Conservation (phyloP, 2,329 filamentous ascomycete genomes). For the Huntiella bhutanensis region DNA sequence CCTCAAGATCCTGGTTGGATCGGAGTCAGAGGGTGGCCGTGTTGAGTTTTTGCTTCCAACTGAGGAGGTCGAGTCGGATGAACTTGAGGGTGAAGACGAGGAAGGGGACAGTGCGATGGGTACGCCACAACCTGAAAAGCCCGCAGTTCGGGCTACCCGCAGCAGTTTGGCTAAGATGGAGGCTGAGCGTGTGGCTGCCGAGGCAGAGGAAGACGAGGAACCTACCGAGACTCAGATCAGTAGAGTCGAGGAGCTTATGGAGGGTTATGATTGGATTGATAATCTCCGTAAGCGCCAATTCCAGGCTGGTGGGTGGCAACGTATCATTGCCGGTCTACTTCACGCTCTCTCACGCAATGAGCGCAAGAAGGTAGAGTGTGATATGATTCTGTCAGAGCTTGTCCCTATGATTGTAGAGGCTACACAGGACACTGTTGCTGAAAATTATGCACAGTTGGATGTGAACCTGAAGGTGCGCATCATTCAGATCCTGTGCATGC, state of each 20-base stretch:
- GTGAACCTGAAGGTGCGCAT: slow-evolving; percentile 66
- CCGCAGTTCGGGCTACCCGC: slow-evolving; percentile 53
- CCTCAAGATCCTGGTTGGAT: slow-evolving; percentile 66
- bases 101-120: slow-evolving; percentile 34
- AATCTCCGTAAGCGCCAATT: slow-evolving; percentile 70
- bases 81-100: slow-evolving; percentile 36
- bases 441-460: slow-evolving; percentile 57
- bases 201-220: slow-evolving; percentile 32
- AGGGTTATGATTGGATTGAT: slow-evolving; percentile 66
- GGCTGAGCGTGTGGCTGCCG: slow-evolving; percentile 46
- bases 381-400: slow-evolving; percentile 62
- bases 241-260: slow-evolving; percentile 58
- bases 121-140: slow-evolving; percentile 53
- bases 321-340: slow-evolving; percentile 71
- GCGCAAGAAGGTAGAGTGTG: slow-evolving; percentile 50
- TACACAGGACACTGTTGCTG: slow-evolving; percentile 51
- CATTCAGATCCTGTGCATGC: slow-evolving; percentile 68
- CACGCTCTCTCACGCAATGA: slow-evolving; percentile 67
- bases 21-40: slow-evolving; percentile 56
- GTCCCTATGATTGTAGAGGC: slow-evolving; percentile 61
- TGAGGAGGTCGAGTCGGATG: slow-evolving; percentile 50
- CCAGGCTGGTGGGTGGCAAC: slow-evolving; percentile 72
- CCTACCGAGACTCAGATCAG: slow-evolving; percentile 35
- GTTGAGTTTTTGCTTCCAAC: slow-evolving; percentile 63
- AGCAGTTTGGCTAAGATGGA: slow-evolving; percentile 73